Base-by-base conservation (phyloP, 2,329 filamentous ascomycete species). In the Sphaerulina vaccinii region DNA sequence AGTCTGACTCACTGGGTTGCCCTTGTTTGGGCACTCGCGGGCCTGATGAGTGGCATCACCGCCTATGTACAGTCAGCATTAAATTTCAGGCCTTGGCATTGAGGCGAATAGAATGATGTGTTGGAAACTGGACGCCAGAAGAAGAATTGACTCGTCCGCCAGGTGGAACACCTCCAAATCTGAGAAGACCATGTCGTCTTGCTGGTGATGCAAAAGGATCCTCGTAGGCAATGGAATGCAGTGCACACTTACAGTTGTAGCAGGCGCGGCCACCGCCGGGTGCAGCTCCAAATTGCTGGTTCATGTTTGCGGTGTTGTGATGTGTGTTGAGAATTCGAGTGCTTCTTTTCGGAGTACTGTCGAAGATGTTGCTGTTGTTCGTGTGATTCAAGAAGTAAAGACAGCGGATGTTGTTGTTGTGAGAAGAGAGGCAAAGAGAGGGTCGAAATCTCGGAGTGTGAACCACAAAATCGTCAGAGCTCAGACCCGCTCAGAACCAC, bases 181-280 rank as follows among this genome's bases (percentile, higher is more conserved):
- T 13, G 37, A 6, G 37, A 18, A 19, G 15, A 13, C 32, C 48
- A 48, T 32, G 46, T 15, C 13, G 33, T 11, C 9, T 15, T 27
- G 35, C 18, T 16, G 5, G 33, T 16, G 35, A 7, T 37, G 44
- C 44, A 33, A 16, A 15, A 18, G 19, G 21, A 13, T 37, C 8
- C 11, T 19, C n/a, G 27, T 21, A 22, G 21, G 15, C 23, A 9
- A 15, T 6, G 21, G 22, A 21, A 38, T 24, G 36, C n/a, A n/a
- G 13, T 22, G 35, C 38, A 36, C 45, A 78, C 77, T 72, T 66
- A 80, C 79, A 82, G 70, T 81, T 82, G 70, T 80, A 82, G 72
- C 79, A 82, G 63, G 76, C 77, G 68, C 78, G 77, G 61, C 71
- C 71, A 62, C 72, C 73, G 56, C 59, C 60, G 57, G 70, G 54